A percentile compares a stretch with the other conserved stretches of the same genome.
Evolutionary conservation across 139 green algal species (phyloP).

Genomic region (Yamagishiella unicocca): DNA sequence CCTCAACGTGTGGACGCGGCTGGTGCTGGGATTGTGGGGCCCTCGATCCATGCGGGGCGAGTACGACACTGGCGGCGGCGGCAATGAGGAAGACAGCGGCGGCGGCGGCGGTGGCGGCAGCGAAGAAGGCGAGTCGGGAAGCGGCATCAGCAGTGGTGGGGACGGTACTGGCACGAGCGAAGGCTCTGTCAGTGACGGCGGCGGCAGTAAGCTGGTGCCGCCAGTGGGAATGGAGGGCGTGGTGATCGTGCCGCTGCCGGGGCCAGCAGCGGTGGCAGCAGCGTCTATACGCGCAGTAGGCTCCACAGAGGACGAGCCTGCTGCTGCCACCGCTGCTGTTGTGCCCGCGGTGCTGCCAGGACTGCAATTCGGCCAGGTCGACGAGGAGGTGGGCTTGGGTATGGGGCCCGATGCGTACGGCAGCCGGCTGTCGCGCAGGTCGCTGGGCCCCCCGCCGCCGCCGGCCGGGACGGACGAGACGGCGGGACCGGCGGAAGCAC

Average conservation of each 20-base stretch:
- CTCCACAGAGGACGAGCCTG: no score
- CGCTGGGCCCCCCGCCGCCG: background rate
- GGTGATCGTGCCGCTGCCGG: background rate
- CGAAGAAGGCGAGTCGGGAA: background rate
- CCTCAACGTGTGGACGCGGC: constrained; percentile 61
- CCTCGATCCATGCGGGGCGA: constrained; percentile 26
- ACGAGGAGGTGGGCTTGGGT: constrained; percentile 23
- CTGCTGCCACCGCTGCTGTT: background rate
- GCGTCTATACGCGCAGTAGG: no score
- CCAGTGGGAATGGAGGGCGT: background rate
- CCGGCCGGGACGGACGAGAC: background rate
- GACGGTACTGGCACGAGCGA: background rate
- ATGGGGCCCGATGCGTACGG: no score
- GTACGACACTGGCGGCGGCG: background rate
- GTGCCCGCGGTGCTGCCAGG: background rate
- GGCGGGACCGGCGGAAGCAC: background rate
- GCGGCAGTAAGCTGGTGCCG: background rate
- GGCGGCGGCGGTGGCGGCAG: background rate
- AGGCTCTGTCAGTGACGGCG: background rate
- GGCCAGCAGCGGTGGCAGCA: background rate
- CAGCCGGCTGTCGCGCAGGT: background rate
- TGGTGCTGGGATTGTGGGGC: constrained; percentile 45
- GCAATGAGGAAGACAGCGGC: background rate
- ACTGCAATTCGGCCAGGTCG: background rate
- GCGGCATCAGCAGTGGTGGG: background rate